Percentiles rank a stretch among this genome's conserved stretches.
phyloP scores from a whole-genome alignment of 2,329 filamentous ascomycete species.

The Hypoxylon sp. region DNA sequence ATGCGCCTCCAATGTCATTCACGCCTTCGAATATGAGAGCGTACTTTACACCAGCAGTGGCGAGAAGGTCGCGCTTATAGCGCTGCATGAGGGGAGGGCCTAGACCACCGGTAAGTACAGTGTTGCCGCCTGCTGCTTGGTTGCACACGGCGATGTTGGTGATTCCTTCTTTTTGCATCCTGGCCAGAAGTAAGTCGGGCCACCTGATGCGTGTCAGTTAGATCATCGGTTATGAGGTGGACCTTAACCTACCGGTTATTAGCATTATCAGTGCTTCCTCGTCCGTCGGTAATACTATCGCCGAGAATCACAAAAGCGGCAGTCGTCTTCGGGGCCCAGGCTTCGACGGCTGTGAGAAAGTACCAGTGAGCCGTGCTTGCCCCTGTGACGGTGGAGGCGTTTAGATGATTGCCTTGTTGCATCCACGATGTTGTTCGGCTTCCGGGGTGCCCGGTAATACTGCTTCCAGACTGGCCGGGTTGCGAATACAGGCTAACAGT shows the following conservation, averaged over 20 bases:
- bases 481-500: constrained; percentile 72
- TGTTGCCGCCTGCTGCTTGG: constrained; percentile 78
- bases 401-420: constrained; percentile 69
- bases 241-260: constrained; percentile 66
- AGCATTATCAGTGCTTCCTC: constrained; percentile 71
- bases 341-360: constrained; percentile 73
- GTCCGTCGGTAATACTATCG: constrained; percentile 77
- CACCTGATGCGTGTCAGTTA: constrained; percentile 57
- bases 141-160: constrained; percentile 71
- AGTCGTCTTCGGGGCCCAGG: constrained; percentile 61
- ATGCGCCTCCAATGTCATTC: constrained; percentile 74
- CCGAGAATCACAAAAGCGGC: constrained; percentile 69
- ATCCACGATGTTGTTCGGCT: constrained; percentile 75
- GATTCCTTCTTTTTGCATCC: constrained; percentile 64
- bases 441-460: constrained; percentile 75
- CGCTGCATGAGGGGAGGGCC: constrained; percentile 73
- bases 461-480: constrained; percentile 68
- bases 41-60: constrained; percentile 70
- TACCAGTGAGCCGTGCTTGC: constrained; percentile 64
- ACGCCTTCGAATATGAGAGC: constrained; percentile 78
- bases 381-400: constrained; percentile 62
- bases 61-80: constrained; percentile 74
- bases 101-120: constrained; percentile 72
- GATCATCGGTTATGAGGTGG: not conserved
- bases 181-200: constrained; percentile 69